Percentiles rank a stretch among this genome's conserved stretches.
phyloP scores from a whole-genome alignment of 768 basidiomycete species.

The Leccinellum luteum region DNA sequence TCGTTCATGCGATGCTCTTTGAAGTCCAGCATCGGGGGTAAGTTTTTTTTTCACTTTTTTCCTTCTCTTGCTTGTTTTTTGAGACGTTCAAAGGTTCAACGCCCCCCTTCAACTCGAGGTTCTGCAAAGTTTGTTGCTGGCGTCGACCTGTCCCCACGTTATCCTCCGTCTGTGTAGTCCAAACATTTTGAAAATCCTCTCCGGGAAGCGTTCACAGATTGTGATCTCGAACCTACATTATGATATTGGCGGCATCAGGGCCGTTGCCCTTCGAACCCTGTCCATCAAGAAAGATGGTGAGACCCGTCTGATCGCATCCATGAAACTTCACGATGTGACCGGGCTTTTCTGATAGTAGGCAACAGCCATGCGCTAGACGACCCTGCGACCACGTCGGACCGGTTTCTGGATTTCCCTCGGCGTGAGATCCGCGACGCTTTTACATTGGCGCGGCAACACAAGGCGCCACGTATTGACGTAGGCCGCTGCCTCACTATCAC shows the following conservation, averaged over 20 bases:
- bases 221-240: constrained; percentile 29
- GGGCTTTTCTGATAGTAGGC: constrained; percentile 14
- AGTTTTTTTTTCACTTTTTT: constrained; percentile 12
- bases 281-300: constrained; percentile 39
- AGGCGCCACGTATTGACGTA: constrained; percentile 63
- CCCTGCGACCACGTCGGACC: constrained; percentile 21
- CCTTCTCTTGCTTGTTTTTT: not conserved
- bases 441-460: constrained; percentile 54
- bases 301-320: constrained; percentile 1
- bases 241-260: constrained; percentile 39
- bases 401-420: constrained; percentile 54
- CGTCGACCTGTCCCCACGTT: constrained; percentile 60
- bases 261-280: constrained; percentile 38
- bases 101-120: constrained; percentile 57
- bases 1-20: constrained; percentile 58
- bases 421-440: constrained; percentile 59
- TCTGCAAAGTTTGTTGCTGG: constrained; percentile 63
- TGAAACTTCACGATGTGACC: not conserved
- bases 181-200: constrained; percentile 46
- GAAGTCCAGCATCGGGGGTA: constrained; percentile 61
- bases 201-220: constrained; percentile 37
- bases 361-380: constrained; percentile 18
- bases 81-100: constrained; percentile 37
- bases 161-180: constrained; percentile 65
- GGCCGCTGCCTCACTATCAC: constrained; percentile 59